Percentiles rank a stretch among this genome's conserved stretches.
phyloP scores from a whole-genome alignment of 306 rosid genomes.

The Vigna radiata region DNA sequence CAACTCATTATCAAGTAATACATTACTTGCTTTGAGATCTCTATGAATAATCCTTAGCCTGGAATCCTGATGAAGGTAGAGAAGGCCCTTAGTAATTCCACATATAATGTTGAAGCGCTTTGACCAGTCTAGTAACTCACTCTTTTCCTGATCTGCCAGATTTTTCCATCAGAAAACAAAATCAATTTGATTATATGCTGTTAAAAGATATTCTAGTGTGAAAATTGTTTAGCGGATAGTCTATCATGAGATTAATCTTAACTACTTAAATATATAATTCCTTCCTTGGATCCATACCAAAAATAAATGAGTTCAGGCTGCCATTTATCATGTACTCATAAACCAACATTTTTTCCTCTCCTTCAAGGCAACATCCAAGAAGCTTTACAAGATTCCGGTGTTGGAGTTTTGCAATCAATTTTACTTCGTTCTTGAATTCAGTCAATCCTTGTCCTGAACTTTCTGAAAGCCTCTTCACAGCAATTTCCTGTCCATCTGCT shows the following conservation, averaged over 20 bases:
- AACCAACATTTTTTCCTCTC: conserved; percentile 52
- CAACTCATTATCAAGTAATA: conserved; percentile 65
- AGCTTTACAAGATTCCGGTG: conserved; percentile 68
- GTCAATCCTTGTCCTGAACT: conserved; percentile 56
- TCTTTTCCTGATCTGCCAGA: conserved; percentile 49
- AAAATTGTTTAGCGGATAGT: background rate
- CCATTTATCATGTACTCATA: conserved; percentile 56
- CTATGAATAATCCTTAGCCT: conserved; percentile 67
- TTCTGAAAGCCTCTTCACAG: conserved; percentile 64
- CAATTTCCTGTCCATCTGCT: conserved; percentile 56
- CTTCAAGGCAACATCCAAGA: conserved; percentile 63
- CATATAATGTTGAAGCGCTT: conserved; percentile 59
- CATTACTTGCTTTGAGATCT: conserved; percentile 73
- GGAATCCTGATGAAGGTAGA: conserved; percentile 73
- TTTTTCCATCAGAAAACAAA: background rate
- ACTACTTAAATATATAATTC: background rate
- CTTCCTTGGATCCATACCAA: conserved; percentile 44
- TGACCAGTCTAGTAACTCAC: conserved; percentile 55
- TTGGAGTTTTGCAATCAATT: conserved; percentile 61
- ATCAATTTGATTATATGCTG: background rate
- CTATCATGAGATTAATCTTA: conserved; percentile 10
- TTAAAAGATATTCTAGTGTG: background rate
- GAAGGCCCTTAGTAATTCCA: conserved; percentile 65
- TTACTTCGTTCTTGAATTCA: conserved; percentile 62
- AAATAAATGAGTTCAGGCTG: conserved; percentile 59